Conservation (phyloP, 192 early-diverging fungal genomes). For the Gaertneriomyces sp. region DNA sequence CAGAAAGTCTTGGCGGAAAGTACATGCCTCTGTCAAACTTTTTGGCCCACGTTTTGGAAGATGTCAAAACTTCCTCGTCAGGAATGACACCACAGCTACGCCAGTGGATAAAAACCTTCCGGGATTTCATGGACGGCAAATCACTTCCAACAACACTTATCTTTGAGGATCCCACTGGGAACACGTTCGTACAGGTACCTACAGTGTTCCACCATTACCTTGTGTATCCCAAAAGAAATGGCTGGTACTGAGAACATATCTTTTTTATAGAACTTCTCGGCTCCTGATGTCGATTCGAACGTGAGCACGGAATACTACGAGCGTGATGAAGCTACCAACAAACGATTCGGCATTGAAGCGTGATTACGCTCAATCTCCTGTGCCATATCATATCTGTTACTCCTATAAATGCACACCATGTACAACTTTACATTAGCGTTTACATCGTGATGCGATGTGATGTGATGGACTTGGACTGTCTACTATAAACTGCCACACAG, state of each 20-base stretch:
- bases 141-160: slow-evolving; percentile 11
- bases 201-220: neutral
- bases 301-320: slow-evolving; percentile 10
- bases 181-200: slow-evolving; percentile 9
- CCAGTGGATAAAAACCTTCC: neutral
- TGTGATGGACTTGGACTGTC: too few relatives aligned
- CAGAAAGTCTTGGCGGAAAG: neutral
- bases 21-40: slow-evolving; percentile 14
- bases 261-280: slow-evolving; percentile 14
- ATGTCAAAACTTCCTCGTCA: neutral
- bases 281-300: slow-evolving; percentile 8
- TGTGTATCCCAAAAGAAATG: neutral
- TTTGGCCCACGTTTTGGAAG: slow-evolving; percentile 4
- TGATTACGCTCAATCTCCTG: too few relatives aligned
- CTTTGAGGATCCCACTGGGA: slow-evolving; percentile 13
- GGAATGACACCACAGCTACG: slow-evolving; percentile 1
- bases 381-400: too few relatives aligned
- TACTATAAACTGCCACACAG: too few relatives aligned
- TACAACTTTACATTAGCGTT: too few relatives aligned
- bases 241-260: neutral
- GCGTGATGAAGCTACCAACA: neutral
- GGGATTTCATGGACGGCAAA: slow-evolving; percentile 11
- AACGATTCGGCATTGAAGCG: neutral
- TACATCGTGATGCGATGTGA: too few relatives aligned
- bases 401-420: too few relatives aligned